A percentile compares a stretch with the other conserved stretches of the same genome.
phyloP scores from a whole-genome alignment of 331 rosid genomes.

The Stylosanthes scabra region DNA sequence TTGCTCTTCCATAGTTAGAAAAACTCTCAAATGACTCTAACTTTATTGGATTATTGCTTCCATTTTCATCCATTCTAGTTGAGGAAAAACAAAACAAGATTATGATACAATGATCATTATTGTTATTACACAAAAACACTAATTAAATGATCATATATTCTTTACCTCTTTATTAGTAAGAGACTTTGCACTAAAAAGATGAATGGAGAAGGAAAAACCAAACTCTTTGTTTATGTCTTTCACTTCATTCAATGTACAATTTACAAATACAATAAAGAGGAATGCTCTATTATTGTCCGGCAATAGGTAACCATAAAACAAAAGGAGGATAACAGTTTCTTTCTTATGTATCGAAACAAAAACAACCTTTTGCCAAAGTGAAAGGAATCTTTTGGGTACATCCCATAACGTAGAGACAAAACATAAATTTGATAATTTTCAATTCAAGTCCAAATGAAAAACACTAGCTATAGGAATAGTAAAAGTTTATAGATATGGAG shows the following conservation, averaged over 20 bases:
- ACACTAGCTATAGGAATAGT: neutral
- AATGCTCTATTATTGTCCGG: neutral
- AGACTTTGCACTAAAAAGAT: conserved; percentile 15
- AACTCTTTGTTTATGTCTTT: neutral
- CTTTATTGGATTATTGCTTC: conserved; percentile 17
- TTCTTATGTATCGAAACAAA: neutral
- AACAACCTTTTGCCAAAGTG: neutral
- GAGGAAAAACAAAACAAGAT: neutral
- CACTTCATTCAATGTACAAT: too few species aligned
- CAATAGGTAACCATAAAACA: conserved; percentile 2
- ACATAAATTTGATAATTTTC: neutral
- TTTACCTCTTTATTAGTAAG: conserved; percentile 19
- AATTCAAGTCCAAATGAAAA: neutral
- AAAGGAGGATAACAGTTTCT: neutral
- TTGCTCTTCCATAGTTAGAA: conserved; percentile 51
- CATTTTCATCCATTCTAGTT: conserved; percentile 37
- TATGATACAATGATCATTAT: neutral
- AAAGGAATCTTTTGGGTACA: conserved; percentile 24
- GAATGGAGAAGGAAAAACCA: conserved; percentile 26
- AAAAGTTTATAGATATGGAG: neutral
- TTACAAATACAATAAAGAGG: too few species aligned
- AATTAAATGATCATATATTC: too few species aligned
- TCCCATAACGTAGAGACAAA: conserved; percentile 5
- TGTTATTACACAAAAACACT: neutral
- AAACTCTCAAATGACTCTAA: conserved; percentile 54